phyloP scores from a whole-genome alignment of 495 filamentous ascomycete species.

The Cercophora sp. region DNA sequence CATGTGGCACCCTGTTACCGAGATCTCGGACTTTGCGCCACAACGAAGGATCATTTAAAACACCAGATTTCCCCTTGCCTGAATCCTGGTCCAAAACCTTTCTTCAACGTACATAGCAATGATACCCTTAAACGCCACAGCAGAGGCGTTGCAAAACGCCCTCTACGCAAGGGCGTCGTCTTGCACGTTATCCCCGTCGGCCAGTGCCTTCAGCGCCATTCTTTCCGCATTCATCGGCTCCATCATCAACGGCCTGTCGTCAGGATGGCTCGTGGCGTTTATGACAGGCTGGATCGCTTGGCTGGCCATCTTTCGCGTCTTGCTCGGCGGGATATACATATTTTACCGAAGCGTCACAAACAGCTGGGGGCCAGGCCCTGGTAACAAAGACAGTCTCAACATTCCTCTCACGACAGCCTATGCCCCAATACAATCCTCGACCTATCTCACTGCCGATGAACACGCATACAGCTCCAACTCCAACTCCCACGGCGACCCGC shows the following conservation, averaged over 20 bases:
- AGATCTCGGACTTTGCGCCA: too few relatives aligned
- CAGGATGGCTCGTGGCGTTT: slow-evolving; percentile 13
- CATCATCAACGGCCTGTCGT: slow-evolving; percentile 13
- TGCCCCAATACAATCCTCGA: background rate
- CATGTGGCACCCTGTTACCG: too few relatives aligned
- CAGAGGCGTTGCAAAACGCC: too few relatives aligned
- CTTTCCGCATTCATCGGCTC: slow-evolving; percentile 15
- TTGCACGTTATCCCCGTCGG: slow-evolving; percentile 7
- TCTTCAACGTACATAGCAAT: too few relatives aligned
- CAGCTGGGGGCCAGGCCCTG: slow-evolving; percentile 1
- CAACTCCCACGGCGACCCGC: background rate
- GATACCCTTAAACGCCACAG: too few relatives aligned
- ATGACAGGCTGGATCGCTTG: slow-evolving; percentile 13
- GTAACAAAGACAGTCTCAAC: background rate
- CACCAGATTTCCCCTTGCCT: too few relatives aligned
- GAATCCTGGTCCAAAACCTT: too few relatives aligned
- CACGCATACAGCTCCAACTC: background rate
- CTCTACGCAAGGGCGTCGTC: too few relatives aligned
- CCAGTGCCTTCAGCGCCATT: slow-evolving; percentile 12
- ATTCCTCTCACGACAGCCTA: background rate
- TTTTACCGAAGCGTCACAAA: slow-evolving; percentile 3
- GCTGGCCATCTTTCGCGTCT: slow-evolving; percentile 13
- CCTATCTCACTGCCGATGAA: background rate
- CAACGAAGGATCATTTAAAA: too few relatives aligned
- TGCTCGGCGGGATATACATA: slow-evolving; percentile 11